phyloP scores from a whole-genome alignment of 371 early-diverging fungal species.

The Apophysomyces ossiformis region DNA sequence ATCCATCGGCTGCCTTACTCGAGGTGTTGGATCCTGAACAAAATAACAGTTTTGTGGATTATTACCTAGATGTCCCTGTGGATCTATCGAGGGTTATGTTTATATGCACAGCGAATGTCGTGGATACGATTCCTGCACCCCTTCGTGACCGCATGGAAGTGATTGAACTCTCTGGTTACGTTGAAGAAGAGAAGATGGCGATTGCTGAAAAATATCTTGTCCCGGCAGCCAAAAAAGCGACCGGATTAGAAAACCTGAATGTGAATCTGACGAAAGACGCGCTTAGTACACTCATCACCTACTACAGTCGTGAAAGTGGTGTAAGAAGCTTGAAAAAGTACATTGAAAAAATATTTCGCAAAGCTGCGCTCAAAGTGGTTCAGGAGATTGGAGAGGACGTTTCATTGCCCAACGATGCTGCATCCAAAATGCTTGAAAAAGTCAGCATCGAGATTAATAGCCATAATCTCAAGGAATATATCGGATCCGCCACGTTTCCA shows the following conservation, averaged over 20 bases:
- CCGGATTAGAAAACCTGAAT: slow-evolving; percentile 37
- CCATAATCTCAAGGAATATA: slow-evolving; percentile 84
- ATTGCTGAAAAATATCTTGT: slow-evolving; percentile 49
- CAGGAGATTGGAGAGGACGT: slow-evolving; percentile 46
- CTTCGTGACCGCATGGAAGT: slow-evolving; percentile 80
- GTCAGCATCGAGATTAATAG: slow-evolving; percentile 59
- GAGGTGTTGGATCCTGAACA: slow-evolving; percentile 84
- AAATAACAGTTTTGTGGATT: slow-evolving; percentile 70
- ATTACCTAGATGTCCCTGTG: slow-evolving; percentile 73
- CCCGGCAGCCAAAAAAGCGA: slow-evolving; percentile 40
- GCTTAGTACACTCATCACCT: slow-evolving; percentile 47
- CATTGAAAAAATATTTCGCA: slow-evolving; percentile 87
- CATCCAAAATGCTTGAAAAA: slow-evolving; percentile 37
- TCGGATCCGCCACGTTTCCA: slow-evolving; percentile 85
- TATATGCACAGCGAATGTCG: slow-evolving; percentile 76
- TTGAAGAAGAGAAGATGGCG: slow-evolving; percentile 66
- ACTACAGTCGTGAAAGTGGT: slow-evolving; percentile 65
- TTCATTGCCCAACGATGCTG: slow-evolving; percentile 15
- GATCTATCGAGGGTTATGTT: slow-evolving; percentile 75
- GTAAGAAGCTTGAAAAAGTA: slow-evolving; percentile 66
- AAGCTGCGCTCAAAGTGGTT: slow-evolving; percentile 90
- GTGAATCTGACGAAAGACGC: slow-evolving; percentile 11
- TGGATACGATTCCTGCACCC: slow-evolving; percentile 70
- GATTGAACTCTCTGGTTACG: slow-evolving; percentile 74
- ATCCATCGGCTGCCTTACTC: slow-evolving; percentile 62